Evolutionary conservation across 805 yeast genomes (phyloP).

Genomic region (Komagataella phaffii): DNA sequence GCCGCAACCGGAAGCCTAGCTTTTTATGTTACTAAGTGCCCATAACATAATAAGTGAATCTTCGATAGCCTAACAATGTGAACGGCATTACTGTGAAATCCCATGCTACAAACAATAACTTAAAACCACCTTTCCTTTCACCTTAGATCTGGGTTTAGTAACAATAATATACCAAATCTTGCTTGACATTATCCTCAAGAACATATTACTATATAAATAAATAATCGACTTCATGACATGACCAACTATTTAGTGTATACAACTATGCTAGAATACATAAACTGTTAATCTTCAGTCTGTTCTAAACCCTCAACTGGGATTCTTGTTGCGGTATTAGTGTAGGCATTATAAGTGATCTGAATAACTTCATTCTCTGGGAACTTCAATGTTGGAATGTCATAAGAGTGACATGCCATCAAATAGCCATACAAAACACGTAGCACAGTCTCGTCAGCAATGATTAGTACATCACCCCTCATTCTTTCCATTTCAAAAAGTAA

Average conservation of each 20-base stretch:
- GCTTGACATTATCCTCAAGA: no score
- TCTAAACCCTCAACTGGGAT: conserved; percentile 23
- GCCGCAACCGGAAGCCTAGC: neutral
- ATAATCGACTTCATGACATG: neutral
- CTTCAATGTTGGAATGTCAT: conserved; percentile 68
- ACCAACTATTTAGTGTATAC: neutral
- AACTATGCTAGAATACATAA: neutral
- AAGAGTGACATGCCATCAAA: conserved; percentile 81
- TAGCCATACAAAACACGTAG: conserved; percentile 87
- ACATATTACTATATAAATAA: neutral
- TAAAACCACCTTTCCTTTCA: no score
- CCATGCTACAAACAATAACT: no score
- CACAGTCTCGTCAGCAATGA: conserved; percentile 88
- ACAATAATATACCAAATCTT: no score
- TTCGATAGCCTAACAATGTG: no score
- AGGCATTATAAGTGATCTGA: conserved; percentile 80
- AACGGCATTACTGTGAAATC: no score
- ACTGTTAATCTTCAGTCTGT: neutral
- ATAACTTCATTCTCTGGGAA: conserved; percentile 78
- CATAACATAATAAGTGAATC: neutral
- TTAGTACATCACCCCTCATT: conserved; percentile 72
- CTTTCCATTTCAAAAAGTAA: conserved; percentile 88
- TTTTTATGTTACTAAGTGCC: neutral
- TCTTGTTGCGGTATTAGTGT: conserved; percentile 54
- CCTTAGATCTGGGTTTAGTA: no score